Evolutionary conservation across 139 green algal species (phyloP).

Genomic region (Dunaliella primolecta): DNA sequence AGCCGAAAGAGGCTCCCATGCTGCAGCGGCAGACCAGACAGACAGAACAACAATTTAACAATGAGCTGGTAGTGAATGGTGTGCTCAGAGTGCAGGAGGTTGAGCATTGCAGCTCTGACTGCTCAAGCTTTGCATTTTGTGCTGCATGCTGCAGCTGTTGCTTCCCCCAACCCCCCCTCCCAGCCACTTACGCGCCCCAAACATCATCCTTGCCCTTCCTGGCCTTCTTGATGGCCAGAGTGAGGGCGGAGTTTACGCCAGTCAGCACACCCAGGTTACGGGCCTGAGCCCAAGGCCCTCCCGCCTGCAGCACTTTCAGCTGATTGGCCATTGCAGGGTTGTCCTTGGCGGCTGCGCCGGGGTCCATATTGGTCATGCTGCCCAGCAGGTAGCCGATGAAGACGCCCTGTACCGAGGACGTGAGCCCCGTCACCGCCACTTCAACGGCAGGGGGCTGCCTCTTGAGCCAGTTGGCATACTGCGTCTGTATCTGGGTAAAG

Average conservation of each 20-base stretch:
- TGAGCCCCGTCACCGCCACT: constrained; percentile 44
- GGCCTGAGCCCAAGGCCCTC: constrained; percentile 70
- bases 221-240: constrained; percentile 65
- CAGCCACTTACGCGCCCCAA: constrained; percentile 55
- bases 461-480: constrained; percentile 52
- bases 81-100: no score
- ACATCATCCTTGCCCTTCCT: constrained; percentile 77
- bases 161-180: no score
- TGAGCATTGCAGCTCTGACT: no score
- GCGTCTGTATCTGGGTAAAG: constrained; percentile 19
- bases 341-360: constrained; percentile 13
- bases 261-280: constrained; percentile 95
- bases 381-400: constrained; percentile 75
- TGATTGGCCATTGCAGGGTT: constrained; percentile 36
- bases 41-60: no score
- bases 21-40: constrained; percentile 27
- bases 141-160: no score
- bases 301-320: constrained; percentile 56
- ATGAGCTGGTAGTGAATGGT: no score
- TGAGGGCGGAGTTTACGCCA: constrained; percentile 80
- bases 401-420: constrained; percentile 42
- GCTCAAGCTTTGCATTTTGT: no score
- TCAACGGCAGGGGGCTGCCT: constrained; percentile 61
- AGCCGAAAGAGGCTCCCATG: constrained; percentile 78
- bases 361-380: constrained; percentile 52